A percentile compares a stretch with the other conserved stretches of the same genome.
Conservation (phyloP, 2,329 filamentous ascomycete species). For the Pseudogymnoascus sp. region DNA sequence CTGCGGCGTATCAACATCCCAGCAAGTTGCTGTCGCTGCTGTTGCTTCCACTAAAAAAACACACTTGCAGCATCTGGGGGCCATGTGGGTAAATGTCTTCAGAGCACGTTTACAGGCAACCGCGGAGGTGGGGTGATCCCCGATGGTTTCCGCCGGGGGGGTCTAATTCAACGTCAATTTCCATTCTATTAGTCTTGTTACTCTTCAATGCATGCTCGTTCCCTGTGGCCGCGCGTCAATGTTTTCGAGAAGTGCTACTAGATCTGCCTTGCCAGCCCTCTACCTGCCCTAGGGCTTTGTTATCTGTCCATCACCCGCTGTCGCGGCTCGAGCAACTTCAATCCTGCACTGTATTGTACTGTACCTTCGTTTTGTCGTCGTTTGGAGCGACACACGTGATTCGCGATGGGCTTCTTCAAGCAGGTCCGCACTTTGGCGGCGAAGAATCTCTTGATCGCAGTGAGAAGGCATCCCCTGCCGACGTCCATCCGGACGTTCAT, state of each 20-base stretch:
- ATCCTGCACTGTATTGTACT: background rate
- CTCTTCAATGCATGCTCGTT: constrained; percentile 35
- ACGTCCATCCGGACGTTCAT: constrained; percentile 51
- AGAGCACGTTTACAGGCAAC: background rate
- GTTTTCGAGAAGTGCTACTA: background rate
- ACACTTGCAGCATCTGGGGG: background rate
- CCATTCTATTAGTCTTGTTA: constrained; percentile 18
- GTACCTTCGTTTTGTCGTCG: background rate
- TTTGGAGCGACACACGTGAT: constrained; percentile 2
- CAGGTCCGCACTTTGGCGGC: constrained; percentile 51
- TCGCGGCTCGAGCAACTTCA: background rate
- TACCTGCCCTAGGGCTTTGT: background rate
- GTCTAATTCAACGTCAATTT: constrained; percentile 16
- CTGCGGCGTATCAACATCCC: background rate
- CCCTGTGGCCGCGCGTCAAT: background rate
- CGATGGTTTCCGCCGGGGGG: background rate
- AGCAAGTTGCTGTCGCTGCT: background rate
- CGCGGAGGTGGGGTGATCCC: background rate
- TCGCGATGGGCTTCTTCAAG: constrained; percentile 42
- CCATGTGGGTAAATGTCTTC: background rate
- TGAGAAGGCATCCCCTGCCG: constrained; percentile 45
- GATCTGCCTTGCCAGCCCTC: background rate
- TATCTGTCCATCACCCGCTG: constrained; percentile 7
- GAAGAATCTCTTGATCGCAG: constrained; percentile 54
- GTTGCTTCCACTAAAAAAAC: background rate